Percentiles rank a stretch among this genome's conserved stretches.
Evolutionary conservation across 2,329 filamentous ascomycete genomes (phyloP).

Genomic region (Fusarium sp.): DNA sequence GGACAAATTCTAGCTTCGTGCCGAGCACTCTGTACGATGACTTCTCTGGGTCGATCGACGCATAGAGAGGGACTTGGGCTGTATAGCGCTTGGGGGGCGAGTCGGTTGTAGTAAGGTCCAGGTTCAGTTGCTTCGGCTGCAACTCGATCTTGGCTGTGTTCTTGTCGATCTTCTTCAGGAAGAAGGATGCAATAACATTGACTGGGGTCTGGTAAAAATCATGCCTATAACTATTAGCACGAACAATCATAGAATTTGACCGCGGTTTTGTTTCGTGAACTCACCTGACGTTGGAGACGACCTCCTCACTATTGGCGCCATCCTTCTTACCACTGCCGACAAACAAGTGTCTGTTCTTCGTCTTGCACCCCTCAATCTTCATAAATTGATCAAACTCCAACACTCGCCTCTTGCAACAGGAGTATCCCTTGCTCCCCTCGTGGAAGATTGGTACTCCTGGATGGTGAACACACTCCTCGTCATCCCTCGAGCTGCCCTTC

Average conservation of each 20-base stretch:
- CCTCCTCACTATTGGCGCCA: conserved; percentile 70
- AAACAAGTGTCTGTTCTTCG: conserved; percentile 84
- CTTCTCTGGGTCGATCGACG: conserved; percentile 77
- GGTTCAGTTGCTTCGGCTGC: conserved; percentile 67
- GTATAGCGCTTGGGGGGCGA: conserved; percentile 80
- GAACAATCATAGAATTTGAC: not conserved
- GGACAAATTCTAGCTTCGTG: conserved; percentile 85
- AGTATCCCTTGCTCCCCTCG: conserved; percentile 97
- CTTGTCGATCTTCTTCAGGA: conserved; percentile 97
- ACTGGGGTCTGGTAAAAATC: conserved; percentile 95
- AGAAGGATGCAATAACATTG: conserved; percentile 89
- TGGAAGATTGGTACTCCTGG: conserved; percentile 94
- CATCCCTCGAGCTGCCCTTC: conserved; percentile 67
- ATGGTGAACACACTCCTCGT: conserved; percentile 86
- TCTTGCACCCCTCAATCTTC: conserved; percentile 91
- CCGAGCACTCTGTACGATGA: conserved; percentile 84
- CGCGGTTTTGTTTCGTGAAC: conserved; percentile 36
- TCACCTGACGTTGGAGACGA: conserved; percentile 80
- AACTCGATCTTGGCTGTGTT: conserved; percentile 79
- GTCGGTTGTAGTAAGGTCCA: conserved; percentile 89
- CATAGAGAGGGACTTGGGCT: conserved; percentile 79
- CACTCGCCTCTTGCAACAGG: conserved; percentile 94
- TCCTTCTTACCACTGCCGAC: conserved; percentile 79
- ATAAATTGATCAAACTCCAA: conserved; percentile 98
- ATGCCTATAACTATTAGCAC: conserved; percentile 53